These are phyloP conservation scores for Tripterygium wilfordii DNA, from an alignment of 177 flowering plant species.

Conservation along the genomic window DNA sequence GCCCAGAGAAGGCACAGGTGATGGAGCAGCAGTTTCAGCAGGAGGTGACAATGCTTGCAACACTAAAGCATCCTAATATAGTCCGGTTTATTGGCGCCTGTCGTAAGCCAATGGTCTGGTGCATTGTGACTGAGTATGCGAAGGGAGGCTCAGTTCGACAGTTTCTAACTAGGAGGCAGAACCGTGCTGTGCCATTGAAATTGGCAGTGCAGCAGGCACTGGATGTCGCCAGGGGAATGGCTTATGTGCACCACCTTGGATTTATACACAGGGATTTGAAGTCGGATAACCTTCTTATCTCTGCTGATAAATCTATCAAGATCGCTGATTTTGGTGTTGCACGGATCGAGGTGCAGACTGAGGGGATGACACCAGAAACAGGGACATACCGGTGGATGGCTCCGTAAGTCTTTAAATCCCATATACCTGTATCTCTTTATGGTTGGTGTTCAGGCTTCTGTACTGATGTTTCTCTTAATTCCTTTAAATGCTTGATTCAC, in stretches of 20 bases:
- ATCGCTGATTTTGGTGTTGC: constrained; percentile 74
- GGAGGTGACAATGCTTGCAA: constrained; percentile 83
- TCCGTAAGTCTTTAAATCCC: constrained; percentile 47
- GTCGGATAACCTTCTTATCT: constrained; percentile 65
- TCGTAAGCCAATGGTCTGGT: constrained; percentile 79
- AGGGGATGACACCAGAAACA: constrained; percentile 35
- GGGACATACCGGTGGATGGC: constrained; percentile 81
- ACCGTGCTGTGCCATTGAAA: constrained; percentile 63
- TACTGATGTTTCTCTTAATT: not conserved
- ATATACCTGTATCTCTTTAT: not conserved
- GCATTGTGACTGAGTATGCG: constrained; percentile 87
- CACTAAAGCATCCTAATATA: constrained; percentile 64
- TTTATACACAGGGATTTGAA: constrained; percentile 40
- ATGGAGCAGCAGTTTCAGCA: constrained; percentile 90
- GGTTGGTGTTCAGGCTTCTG: not conserved
- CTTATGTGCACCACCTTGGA: constrained; percentile 70
- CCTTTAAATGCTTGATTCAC: not conserved
- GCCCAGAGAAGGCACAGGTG: constrained; percentile 51
- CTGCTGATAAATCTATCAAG: constrained; percentile 60
- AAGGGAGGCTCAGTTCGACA: constrained; percentile 89
- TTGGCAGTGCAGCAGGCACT: constrained; percentile 29
- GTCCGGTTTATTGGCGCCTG: constrained; percentile 81
- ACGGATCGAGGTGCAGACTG: constrained; percentile 30
- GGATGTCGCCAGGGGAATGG: constrained; percentile 59
- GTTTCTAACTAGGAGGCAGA: constrained; percentile 58